Base-by-base conservation (phyloP, 148 eudicot genomes). In the Cornus florida region DNA sequence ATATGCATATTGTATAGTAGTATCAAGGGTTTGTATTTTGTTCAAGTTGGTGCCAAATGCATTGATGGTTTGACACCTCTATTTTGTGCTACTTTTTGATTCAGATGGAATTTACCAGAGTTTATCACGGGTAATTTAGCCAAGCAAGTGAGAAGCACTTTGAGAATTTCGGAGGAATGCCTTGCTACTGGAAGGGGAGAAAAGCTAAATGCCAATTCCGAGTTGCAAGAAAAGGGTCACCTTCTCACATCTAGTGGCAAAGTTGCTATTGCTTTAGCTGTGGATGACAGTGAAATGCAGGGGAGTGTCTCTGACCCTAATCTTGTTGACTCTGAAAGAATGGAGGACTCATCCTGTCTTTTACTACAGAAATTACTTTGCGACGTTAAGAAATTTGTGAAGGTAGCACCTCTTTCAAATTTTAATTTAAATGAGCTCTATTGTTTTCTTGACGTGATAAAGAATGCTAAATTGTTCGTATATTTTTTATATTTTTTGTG, bases 201-300 rank as follows among this genome's bases (percentile, higher is more conserved):
- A 74, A 81, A 75, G 66, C 80, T 72, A 62, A 87, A 85, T 75
- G 76, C 70, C 73, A 85, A 70, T 81, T 76, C 78, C 35, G 75
- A 81, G 69, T 83, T 91, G 46, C 83, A 78, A 81, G 84, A 84
- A 76, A 85, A 75, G 41, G 93, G 98, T 68, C 78, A 69, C 76
- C 80, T 72, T 68, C 86, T 94, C 70, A 77, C 86, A 67, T 87
- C 97, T 74, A 79, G 86, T 75, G 95, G 97, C 77, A 94, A 92
- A 76, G 83, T 89, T 82, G 97, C 94, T 59, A 79, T 84, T 74
- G 73, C 89, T 84, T 81, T 94, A 70, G 80, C 84, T 43, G 56
- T 92, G 85, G 79, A 84, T 68, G 82, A 76, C 46, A 77, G 68
- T 16, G 74, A 78, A 75, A 78, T 76, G 70, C 73, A 9, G 64